Evolutionary conservation across 2,329 filamentous ascomycete species (phyloP).

Genomic region (Trichoderma koningii): DNA sequence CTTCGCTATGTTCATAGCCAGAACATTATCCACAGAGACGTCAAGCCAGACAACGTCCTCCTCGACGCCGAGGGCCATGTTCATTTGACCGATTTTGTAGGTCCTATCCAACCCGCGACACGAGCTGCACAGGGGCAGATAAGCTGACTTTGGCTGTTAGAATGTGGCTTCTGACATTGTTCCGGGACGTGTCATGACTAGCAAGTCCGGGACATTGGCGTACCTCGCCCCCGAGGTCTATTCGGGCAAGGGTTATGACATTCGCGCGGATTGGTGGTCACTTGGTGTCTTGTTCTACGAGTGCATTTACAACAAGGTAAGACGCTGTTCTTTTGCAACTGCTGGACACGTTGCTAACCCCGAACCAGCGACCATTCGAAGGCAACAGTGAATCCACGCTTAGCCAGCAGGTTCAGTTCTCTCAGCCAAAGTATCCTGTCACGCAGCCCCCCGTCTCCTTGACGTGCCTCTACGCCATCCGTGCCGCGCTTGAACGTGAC

Average conservation of each 20-base stretch:
- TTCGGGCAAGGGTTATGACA: slow-evolving; percentile 81
- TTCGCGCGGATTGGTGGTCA: slow-evolving; percentile 98
- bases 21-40: slow-evolving; percentile 85
- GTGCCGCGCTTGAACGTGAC: slow-evolving; percentile 78
- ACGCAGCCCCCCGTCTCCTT: slow-evolving; percentile 89
- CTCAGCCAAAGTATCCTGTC: slow-evolving; percentile 83
- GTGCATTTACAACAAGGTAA: slow-evolving; percentile 97
- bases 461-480: slow-evolving; percentile 85
- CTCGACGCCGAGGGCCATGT: slow-evolving; percentile 90
- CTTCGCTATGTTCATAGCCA: slow-evolving; percentile 83
- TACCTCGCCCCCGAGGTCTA: slow-evolving; percentile 97
- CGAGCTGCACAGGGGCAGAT: background rate
- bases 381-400: slow-evolving; percentile 81
- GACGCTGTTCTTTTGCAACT: background rate
- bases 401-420: slow-evolving; percentile 77
- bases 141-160: slow-evolving; percentile 49
- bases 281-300: slow-evolving; percentile 98
- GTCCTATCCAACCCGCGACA: slow-evolving; percentile 39
- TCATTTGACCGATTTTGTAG: slow-evolving; percentile 94
- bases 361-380: slow-evolving; percentile 79
- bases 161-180: slow-evolving; percentile 95
- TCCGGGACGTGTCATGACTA: slow-evolving; percentile 79
- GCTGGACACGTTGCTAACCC: background rate
- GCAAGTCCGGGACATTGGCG: slow-evolving; percentile 94
- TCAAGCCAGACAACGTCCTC: slow-evolving; percentile 90